A percentile compares a stretch with the other conserved stretches of the same genome.
Evolutionary conservation across 257 asterid genomes (phyloP).

Genomic region (Salvia rosmarinus): DNA sequence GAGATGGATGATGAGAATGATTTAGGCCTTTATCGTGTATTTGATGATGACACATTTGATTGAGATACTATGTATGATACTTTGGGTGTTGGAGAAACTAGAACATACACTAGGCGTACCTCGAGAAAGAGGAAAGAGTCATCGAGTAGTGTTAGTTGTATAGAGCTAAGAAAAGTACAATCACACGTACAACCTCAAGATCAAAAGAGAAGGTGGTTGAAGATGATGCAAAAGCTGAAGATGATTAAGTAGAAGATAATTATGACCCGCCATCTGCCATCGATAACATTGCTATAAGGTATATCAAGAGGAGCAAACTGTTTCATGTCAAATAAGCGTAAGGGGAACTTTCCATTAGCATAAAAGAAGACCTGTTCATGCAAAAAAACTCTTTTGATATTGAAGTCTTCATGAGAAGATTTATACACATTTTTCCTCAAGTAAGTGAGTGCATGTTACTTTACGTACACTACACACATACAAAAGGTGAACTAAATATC

Average conservation of each 20-base stretch:
- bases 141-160: neutral
- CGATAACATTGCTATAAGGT: too few relatives aligned
- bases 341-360: neutral
- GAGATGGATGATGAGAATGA: neutral
- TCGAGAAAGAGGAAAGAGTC: neutral
- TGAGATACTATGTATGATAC: neutral
- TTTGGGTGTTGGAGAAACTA: neutral
- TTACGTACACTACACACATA: neutral
- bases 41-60: neutral
- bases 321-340: conserved; percentile 27
- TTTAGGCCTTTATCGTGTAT: neutral
- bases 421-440: neutral
- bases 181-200: neutral
- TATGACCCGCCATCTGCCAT: too few relatives aligned
- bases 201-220: neutral
- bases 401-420: neutral
- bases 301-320: conserved; percentile 96
- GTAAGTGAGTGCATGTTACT: neutral
- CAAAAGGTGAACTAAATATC: neutral
- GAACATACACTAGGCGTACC: neutral
- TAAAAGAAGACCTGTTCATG: conserved; percentile 5
- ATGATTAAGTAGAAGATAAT: neutral
- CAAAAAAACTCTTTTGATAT: neutral
- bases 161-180: too few relatives aligned
- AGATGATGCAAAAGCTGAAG: neutral